These are phyloP conservation scores for Rhodotorula sp. DNA, from an alignment of 1,284 basidiomycete genomes.

Conservation along the genomic window DNA sequence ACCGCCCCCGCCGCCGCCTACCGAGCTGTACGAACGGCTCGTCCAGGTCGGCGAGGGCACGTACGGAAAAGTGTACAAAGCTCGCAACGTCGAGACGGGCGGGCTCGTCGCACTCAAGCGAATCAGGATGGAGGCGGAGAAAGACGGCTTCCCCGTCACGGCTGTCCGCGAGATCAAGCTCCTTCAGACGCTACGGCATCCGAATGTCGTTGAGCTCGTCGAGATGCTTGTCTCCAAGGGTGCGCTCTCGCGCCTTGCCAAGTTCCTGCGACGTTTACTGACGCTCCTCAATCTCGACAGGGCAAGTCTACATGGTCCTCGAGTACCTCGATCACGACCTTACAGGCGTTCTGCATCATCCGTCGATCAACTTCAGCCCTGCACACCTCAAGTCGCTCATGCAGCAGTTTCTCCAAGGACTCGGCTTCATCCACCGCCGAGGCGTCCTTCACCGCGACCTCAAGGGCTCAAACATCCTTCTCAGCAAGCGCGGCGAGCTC, in stretches of 20 bases:
- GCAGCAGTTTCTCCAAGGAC: conserved; percentile 86
- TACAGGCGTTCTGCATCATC: conserved; percentile 90
- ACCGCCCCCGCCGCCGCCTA: conserved; percentile 6
- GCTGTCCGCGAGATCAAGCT: conserved; percentile 99
- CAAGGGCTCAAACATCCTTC: conserved; percentile 97
- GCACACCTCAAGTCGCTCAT: conserved; percentile 94
- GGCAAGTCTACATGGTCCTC: conserved; percentile 97
- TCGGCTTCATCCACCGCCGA: conserved; percentile 91
- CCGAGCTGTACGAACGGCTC: conserved; percentile 75
- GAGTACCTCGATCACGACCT: conserved; percentile 99
- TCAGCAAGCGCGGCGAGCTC: conserved; percentile 86
- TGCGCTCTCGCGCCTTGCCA: conserved; percentile 50
- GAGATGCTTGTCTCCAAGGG: conserved; percentile 99
- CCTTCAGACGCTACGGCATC: conserved; percentile 83
- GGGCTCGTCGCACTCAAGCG: conserved; percentile 87
- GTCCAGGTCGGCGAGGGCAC: conserved; percentile 97
- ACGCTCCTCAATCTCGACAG: conserved; percentile 52
- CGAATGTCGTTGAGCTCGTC: conserved; percentile 81
- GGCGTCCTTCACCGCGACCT: conserved; percentile 97
- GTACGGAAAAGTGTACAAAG: conserved; percentile 99
- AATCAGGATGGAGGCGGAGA: conserved; percentile 96
- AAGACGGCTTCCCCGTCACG: conserved; percentile 97
- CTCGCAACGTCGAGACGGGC: conserved; percentile 73
- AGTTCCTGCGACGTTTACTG: background rate
- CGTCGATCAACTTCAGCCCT: conserved; percentile 72